Conservation (phyloP, 495 filamentous ascomycete species). For the Neurospora terricola region DNA sequence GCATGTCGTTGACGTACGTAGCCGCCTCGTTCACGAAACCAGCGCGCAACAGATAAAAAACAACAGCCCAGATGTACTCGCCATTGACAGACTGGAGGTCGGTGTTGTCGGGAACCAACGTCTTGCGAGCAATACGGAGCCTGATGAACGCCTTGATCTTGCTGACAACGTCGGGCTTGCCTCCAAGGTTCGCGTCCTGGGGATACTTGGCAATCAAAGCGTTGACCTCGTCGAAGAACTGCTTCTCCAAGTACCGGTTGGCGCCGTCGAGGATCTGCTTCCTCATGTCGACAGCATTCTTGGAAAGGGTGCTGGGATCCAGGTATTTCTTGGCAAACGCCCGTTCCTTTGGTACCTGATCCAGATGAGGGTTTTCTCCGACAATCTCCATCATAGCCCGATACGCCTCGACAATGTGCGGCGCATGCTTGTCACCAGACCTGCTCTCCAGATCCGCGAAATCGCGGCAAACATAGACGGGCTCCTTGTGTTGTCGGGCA, state of each 20-base stretch:
- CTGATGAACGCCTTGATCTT: slow-evolving; percentile 88
- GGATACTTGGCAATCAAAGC: slow-evolving; percentile 69
- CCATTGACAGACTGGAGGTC: slow-evolving; percentile 63
- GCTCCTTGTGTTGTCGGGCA: slow-evolving; percentile 51
- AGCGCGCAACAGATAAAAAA: slow-evolving; percentile 85
- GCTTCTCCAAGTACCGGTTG: slow-evolving; percentile 61
- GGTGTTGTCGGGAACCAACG: slow-evolving; percentile 64
- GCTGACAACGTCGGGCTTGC: slow-evolving; percentile 74
- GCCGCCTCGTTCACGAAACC: slow-evolving; percentile 78
- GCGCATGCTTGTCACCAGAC: slow-evolving; percentile 52
- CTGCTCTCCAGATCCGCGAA: slow-evolving; percentile 61
- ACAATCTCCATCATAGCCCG: slow-evolving; percentile 65
- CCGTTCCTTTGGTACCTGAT: slow-evolving; percentile 57
- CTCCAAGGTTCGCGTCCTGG: slow-evolving; percentile 79
- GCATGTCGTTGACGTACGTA: slow-evolving; percentile 71
- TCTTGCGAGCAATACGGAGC: slow-evolving; percentile 61
- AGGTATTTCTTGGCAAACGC: slow-evolving; percentile 65
- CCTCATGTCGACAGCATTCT: slow-evolving; percentile 48
- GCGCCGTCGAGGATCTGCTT: slow-evolving; percentile 72
- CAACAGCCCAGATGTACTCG: slow-evolving; percentile 85
- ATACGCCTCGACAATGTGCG: slow-evolving; percentile 68
- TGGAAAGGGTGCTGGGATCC: slow-evolving; percentile 56
- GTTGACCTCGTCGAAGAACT: slow-evolving; percentile 64
- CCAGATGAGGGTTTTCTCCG: slow-evolving; percentile 48
- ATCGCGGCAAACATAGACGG: slow-evolving; percentile 60